phyloP scores from a whole-genome alignment of 2,329 filamentous ascomycete genomes.

The Cordyceps farinosa region DNA sequence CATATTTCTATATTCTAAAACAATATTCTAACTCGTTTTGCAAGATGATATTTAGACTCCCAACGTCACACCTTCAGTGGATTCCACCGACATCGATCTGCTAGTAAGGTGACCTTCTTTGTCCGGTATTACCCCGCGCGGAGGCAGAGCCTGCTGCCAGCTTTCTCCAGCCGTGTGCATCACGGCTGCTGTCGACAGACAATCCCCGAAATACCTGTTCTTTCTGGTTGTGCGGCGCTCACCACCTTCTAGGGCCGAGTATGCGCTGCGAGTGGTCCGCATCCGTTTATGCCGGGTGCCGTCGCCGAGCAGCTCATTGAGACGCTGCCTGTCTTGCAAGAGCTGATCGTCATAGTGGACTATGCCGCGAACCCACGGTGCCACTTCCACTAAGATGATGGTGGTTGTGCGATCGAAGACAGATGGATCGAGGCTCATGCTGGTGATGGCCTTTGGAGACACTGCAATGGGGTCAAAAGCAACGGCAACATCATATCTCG shows the following conservation, averaged over 20 bases:
- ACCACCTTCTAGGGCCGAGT: constrained; percentile 74
- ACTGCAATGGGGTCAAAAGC: constrained; percentile 61
- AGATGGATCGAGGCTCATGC: constrained; percentile 57
- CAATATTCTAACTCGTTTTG: neutral
- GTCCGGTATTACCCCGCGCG: neutral
- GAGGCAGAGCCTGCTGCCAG: constrained; percentile 33
- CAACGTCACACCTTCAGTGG: neutral
- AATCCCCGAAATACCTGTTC: constrained; percentile 67
- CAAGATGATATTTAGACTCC: neutral
- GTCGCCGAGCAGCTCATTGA: constrained; percentile 61
- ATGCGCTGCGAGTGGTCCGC: constrained; percentile 69
- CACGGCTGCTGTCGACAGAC: constrained; percentile 58
- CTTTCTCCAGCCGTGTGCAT: constrained; percentile 57
- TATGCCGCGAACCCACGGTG: constrained; percentile 86
- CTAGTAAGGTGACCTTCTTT: neutral
- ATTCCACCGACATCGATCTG: constrained; percentile 8
- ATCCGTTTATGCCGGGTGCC: constrained; percentile 51
- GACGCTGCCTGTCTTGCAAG: constrained; percentile 61
- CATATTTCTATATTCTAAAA: neutral
- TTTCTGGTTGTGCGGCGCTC: constrained; percentile 61
- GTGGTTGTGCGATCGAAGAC: constrained; percentile 70
- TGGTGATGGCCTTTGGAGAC: constrained; percentile 40
- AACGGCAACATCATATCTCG: constrained; percentile 50
- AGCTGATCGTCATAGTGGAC: constrained; percentile 70
- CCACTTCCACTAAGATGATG: constrained; percentile 71